phyloP scores from a whole-genome alignment of 257 asterid species.

The Solanum acaule region DNA sequence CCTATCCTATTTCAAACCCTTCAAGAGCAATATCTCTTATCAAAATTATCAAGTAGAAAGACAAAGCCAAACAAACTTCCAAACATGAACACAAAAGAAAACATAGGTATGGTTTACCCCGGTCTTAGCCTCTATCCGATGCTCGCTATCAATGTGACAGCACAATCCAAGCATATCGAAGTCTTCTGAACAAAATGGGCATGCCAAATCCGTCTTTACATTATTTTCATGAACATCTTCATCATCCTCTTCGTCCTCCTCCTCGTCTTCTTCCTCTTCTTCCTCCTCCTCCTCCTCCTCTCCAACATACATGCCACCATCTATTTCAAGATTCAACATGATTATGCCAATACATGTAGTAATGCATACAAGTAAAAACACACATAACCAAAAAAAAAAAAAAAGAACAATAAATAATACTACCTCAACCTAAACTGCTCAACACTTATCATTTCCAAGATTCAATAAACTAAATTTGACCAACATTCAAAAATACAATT shows the following conservation, averaged over 20 bases:
- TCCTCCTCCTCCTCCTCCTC: constrained; percentile 35
- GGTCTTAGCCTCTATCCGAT: constrained; percentile 69
- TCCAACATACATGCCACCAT: constrained; percentile 24
- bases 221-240: constrained; percentile 9
- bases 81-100: background rate
- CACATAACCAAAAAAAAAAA: background rate
- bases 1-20: background rate
- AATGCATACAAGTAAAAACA: background rate
- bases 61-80: background rate
- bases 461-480: background rate
- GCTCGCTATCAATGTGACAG: constrained; percentile 89
- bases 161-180: constrained; percentile 79
- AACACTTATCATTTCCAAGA: background rate
- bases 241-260: background rate
- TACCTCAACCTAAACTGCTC: background rate
- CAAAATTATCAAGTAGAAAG: background rate
- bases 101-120: constrained; percentile 34
- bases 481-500: background rate
- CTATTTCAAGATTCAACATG: background rate
- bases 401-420: background rate
- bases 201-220: constrained; percentile 59
- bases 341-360: background rate
- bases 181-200: constrained; percentile 85
- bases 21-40: background rate
- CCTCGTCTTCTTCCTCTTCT: constrained; percentile 8